phyloP scores from a whole-genome alignment of 805 yeast species.

The Spathaspora boniae region DNA sequence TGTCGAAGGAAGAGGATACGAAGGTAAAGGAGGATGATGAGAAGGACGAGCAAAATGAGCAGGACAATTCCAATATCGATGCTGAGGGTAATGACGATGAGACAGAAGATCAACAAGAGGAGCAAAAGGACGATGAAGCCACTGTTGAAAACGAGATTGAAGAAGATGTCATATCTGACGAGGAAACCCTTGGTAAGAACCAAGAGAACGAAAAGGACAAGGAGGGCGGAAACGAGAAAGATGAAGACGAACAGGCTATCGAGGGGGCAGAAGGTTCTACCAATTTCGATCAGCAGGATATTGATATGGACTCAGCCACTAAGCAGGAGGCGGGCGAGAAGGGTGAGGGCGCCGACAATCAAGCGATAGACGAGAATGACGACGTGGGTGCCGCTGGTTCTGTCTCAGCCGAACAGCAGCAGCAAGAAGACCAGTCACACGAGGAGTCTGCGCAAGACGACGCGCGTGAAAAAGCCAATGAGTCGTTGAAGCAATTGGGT shows the following conservation, averaged over 20 bases:
- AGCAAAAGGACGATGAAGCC: conserved; percentile 25
- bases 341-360: conserved; percentile 60
- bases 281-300: conserved; percentile 41
- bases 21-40: conserved; percentile 26
- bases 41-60: conserved; percentile 24
- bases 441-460: conserved; percentile 44
- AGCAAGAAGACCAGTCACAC: conserved; percentile 42
- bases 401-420: conserved; percentile 36
- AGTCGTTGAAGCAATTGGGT: conserved; percentile 83
- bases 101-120: conserved; percentile 22
- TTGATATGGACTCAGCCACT: conserved; percentile 55
- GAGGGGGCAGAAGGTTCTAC: conserved; percentile 58
- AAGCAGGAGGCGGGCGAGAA: conserved; percentile 58
- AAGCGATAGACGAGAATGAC: conserved; percentile 55
- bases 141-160: conserved; percentile 35
- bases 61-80: too few relatives aligned
- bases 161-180: conserved; percentile 26
- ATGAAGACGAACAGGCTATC: conserved; percentile 29
- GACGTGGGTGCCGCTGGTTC: conserved; percentile 68
- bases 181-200: conserved; percentile 28
- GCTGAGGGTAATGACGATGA: conserved; percentile 28
- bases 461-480: conserved; percentile 65
- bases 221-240: conserved; percentile 32
- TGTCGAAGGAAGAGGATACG: conserved; percentile 17
- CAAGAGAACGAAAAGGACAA: conserved; percentile 38